These are phyloP conservation scores for Capniomyces stellatus DNA, from an alignment of 371 early-diverging fungal species.

Conservation along the genomic window DNA sequence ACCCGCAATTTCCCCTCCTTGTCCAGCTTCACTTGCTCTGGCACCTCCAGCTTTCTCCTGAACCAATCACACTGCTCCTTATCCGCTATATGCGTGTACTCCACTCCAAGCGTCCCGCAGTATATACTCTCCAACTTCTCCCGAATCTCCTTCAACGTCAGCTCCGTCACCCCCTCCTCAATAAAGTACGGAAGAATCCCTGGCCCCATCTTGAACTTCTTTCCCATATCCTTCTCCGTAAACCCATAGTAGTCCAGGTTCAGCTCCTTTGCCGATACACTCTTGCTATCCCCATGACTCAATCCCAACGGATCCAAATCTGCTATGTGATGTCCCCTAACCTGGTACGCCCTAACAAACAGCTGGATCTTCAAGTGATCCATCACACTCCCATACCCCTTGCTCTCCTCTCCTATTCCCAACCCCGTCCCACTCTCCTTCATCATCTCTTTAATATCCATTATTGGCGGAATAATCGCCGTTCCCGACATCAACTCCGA, in stretches of 20 bases:
- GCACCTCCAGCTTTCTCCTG: constrained; percentile 74
- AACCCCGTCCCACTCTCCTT: background rate
- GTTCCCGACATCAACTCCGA: constrained; percentile 46
- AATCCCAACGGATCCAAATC: constrained; percentile 77
- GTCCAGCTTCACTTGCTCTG: constrained; percentile 62
- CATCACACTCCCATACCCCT: constrained; percentile 40
- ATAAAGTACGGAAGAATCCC: constrained; percentile 78
- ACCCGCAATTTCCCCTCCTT: constrained; percentile 67
- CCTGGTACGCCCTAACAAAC: constrained; percentile 69
- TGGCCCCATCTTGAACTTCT: constrained; percentile 39
- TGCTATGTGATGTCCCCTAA: constrained; percentile 67
- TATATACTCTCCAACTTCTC: constrained; percentile 65
- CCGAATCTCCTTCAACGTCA: constrained; percentile 77
- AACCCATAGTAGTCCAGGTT: constrained; percentile 70
- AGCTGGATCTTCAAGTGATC: constrained; percentile 97
- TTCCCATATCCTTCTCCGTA: constrained; percentile 23
- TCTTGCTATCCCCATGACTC: no score
- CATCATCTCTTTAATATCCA: constrained; percentile 9
- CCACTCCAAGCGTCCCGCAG: constrained; percentile 84
- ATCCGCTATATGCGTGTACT: constrained; percentile 95
- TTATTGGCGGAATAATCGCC: constrained; percentile 42
- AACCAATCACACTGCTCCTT: constrained; percentile 94
- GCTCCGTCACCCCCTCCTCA: constrained; percentile 16
- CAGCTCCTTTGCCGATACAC: constrained; percentile 47
- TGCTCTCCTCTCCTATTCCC: background rate